Percentiles rank a stretch among this genome's conserved stretches.
These are phyloP conservation scores for Pleurotus salmoneostramineus DNA, from an alignment of 768 basidiomycete species.

Conservation along the genomic window DNA sequence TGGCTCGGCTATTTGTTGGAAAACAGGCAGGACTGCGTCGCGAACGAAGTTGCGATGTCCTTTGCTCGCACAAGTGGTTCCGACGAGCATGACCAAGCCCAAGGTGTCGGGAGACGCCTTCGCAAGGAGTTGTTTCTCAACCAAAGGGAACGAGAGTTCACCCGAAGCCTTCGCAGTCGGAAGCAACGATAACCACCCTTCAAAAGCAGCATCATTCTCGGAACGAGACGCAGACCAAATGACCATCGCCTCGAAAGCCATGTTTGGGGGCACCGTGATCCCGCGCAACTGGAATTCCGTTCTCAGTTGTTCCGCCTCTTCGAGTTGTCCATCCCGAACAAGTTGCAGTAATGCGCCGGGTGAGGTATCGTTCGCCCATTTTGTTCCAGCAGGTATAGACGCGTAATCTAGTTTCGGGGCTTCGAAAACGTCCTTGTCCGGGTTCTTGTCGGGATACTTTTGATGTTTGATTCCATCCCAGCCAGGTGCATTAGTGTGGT, in stretches of 20 bases:
- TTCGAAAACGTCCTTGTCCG: conserved; percentile 11
- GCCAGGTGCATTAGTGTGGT: conserved; percentile 4
- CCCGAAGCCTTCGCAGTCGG: conserved; percentile 24
- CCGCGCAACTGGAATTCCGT: conserved; percentile 34
- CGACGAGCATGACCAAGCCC: conserved; percentile 36
- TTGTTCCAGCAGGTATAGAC: not conserved
- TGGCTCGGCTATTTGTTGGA: conserved; percentile 10
- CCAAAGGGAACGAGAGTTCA: conserved; percentile 8
- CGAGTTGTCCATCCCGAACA: conserved; percentile 22
- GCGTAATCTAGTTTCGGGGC: conserved; percentile 4
- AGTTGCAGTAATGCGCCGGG: conserved; percentile 18
- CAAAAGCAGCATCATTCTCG: conserved; percentile 19
- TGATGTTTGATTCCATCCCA: conserved; percentile 5
- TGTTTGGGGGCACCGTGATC: conserved; percentile 29
- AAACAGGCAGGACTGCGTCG: conserved; percentile 20
- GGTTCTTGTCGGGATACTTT: not conserved
- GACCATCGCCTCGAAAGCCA: conserved; percentile 34
- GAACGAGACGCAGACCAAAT: conserved; percentile 21
- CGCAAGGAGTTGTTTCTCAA: conserved; percentile 16
- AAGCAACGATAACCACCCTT: conserved; percentile 39
- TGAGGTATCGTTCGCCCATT: conserved; percentile 8
- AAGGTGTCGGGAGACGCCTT: conserved; percentile 29
- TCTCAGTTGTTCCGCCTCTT: conserved; percentile 28
- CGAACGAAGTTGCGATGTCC: conserved; percentile 31
- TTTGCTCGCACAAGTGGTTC: conserved; percentile 38